A percentile compares a stretch with the other conserved stretches of the same genome.
Evolutionary conservation across 305 asterid species (phyloP).

Genomic region (Fraxinus latifolia): DNA sequence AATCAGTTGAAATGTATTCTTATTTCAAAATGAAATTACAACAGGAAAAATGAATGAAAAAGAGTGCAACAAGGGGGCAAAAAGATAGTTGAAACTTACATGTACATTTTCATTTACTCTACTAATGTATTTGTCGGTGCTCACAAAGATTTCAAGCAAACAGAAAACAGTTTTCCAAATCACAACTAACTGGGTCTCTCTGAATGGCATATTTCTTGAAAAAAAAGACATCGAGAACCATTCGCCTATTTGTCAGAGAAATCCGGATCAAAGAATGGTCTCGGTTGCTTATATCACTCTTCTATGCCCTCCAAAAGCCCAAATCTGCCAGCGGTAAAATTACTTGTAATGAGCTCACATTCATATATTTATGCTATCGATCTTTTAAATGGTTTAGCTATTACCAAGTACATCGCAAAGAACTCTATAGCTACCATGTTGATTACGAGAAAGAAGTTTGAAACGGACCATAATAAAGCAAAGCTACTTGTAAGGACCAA

Average conservation of each 20-base stretch:
- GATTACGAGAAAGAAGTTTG: not conserved
- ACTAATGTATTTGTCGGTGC: constrained; percentile 26
- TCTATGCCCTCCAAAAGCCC: constrained; percentile 98
- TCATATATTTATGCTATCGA: not conserved
- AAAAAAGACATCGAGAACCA: constrained; percentile 1
- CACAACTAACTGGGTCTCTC: constrained; percentile 18
- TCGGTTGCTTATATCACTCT: constrained; percentile 56
- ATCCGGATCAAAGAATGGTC: constrained; percentile 18
- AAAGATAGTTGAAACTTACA: constrained; percentile 4
- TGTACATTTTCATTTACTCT: constrained; percentile 32
- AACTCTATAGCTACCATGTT: not conserved
- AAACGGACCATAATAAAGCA: not conserved
- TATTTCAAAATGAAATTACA: not conserved
- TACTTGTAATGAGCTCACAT: constrained; percentile 1
- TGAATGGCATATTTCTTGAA: constrained; percentile 16
- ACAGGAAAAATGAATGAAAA: not conserved
- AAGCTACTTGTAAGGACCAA: not conserved
- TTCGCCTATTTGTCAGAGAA: constrained; percentile 12
- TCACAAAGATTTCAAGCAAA: constrained; percentile 27
- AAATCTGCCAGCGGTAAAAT: constrained; percentile 54
- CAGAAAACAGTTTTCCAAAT: constrained; percentile 19
- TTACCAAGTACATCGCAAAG: not conserved
- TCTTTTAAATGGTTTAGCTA: not conserved
- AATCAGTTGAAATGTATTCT: not conserved
- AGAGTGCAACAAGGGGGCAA: not conserved